A percentile compares a stretch with the other conserved stretches of the same genome.
phyloP scores from a whole-genome alignment of 2,329 filamentous ascomycete species.

The Penicillium olsonii region DNA sequence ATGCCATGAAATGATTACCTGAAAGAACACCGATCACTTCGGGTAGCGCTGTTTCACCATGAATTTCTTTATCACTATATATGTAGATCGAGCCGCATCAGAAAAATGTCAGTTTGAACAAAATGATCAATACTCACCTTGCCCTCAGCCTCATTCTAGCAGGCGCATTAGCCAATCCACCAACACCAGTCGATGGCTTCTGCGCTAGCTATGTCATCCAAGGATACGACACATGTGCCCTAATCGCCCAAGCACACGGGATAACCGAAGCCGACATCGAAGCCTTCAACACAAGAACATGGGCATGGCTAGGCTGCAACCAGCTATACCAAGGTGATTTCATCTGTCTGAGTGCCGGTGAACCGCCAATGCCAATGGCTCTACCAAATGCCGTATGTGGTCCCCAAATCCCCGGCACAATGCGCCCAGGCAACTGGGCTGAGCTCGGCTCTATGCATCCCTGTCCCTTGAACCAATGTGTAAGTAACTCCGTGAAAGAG shows the following conservation, averaged over 20 bases:
- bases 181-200: neutral
- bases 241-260: constrained; percentile 25
- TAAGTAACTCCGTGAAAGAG: neutral
- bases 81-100: neutral
- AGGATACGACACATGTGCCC: constrained; percentile 35
- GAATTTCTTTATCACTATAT: neutral
- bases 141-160: neutral
- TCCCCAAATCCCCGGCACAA: constrained; percentile 45
- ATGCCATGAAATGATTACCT: neutral
- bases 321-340: constrained; percentile 29
- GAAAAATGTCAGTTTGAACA: neutral
- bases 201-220: constrained; percentile 33
- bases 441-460: constrained; percentile 1
- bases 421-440: neutral
- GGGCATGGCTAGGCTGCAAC: constrained; percentile 48
- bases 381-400: constrained; percentile 48
- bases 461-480: neutral
- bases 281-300: constrained; percentile 46
- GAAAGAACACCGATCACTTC: neutral
- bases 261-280: constrained; percentile 42
- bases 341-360: constrained; percentile 47
- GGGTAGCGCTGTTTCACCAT: neutral
- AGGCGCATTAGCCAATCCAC: neutral
- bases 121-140: neutral
- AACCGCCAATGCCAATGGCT: constrained; percentile 43